Conservation (phyloP, 495 filamentous ascomycete genomes). For the Penicillium diatomitis region DNA sequence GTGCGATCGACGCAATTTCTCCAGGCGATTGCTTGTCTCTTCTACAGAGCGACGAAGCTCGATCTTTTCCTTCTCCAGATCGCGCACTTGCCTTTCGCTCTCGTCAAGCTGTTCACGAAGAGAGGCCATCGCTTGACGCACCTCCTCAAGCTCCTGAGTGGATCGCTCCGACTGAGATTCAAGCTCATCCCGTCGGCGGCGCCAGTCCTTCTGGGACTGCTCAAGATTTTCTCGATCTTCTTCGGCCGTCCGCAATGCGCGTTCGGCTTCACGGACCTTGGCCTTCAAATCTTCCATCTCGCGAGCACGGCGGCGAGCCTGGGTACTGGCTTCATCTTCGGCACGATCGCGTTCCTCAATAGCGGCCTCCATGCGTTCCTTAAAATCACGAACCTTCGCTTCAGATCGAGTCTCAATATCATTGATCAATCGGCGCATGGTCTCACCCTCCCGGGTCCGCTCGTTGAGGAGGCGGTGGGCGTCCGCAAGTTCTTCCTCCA, state of each 20-base stretch:
- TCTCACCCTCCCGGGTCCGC: constrained; percentile 89
- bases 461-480: constrained; percentile 81
- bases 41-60: constrained; percentile 70
- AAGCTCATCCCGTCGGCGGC: constrained; percentile 60
- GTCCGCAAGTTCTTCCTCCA: constrained; percentile 92
- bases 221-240: constrained; percentile 65
- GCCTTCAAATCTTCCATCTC: constrained; percentile 81
- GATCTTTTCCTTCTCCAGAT: constrained; percentile 69
- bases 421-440: constrained; percentile 79
- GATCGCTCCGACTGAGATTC: constrained; percentile 60
- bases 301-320: constrained; percentile 62
- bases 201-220: constrained; percentile 62
- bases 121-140: constrained; percentile 66
- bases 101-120: constrained; percentile 75
- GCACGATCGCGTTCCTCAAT: constrained; percentile 86
- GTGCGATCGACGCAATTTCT: constrained; percentile 69
- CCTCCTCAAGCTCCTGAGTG: constrained; percentile 60
- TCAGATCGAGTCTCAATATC: constrained; percentile 83
- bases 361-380: constrained; percentile 77
- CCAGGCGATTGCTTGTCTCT: constrained; percentile 63
- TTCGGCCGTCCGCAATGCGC: constrained; percentile 55
- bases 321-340: constrained; percentile 77
- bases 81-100: constrained; percentile 73
- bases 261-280: constrained; percentile 71
- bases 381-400: constrained; percentile 73